Evolutionary conservation across 176 grass and related monocot species (phyloP).

Genomic region (barley (Hordeum vulgare)): MorexV3_pseudomolecules_assembly NC_058521.1:410265576-410266075

Average conservation of each 20-base stretch:
- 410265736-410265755: not conserved
- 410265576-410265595: not conserved
- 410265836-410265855: slow-evolving; percentile 21
- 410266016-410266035: slow-evolving; percentile 89
- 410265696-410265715: not conserved
- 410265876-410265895: not conserved
- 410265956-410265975: not conserved
- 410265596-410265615: not conserved
- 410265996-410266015: slow-evolving; percentile 90
- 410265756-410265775: not conserved
- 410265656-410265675: not conserved
- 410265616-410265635: not conserved
- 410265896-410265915: not conserved
- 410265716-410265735: not conserved
- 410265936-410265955: not conserved
- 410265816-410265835: not conserved
- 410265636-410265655: not conserved
- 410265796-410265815: not conserved
- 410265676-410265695: not conserved
- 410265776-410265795: not conserved
- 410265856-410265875: slow-evolving; percentile 6
- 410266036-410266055: slow-evolving; percentile 96
- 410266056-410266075: not conserved
- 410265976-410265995: slow-evolving; percentile 56
- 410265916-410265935: slow-evolving; percentile 33